Evolutionary conservation across 148 eudicot genomes (phyloP), one percentile per base, ranked within the genome.

Genomic region (Heliosperma pusillum): DNA sequence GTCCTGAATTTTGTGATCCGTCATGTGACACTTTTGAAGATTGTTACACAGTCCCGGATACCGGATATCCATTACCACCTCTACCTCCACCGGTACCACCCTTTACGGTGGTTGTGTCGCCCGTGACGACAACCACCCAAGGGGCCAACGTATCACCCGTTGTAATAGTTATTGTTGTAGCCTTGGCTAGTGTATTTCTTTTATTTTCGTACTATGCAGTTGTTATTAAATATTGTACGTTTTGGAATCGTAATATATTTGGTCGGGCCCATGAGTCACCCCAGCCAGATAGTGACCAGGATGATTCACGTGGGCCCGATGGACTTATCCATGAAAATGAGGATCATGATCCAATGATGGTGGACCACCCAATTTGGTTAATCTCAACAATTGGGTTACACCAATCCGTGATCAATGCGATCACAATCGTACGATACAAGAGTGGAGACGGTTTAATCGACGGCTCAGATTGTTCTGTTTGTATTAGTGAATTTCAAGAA

Each of bases 331-430:
- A 30, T 17, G 26, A 45, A 5, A 50, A 55, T 26, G 79, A 22
- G 40, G 78, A 72, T 40, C 76, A n/a, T 12, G 80, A 75, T 22
- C 80, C 84, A 12, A 25, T 53, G 8, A 22, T 52, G 3, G 77
- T 82, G 36, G 89, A 86, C 66, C 83, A 89, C 66, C 93, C 91
- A 8, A 85, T 90, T 27, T 90, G 94, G 94, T 67, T 83, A 12
- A 88, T 88, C 60, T 73, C 83, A n/a, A 86, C 91, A 20, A 24
- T 83, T 44, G 94, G 94, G 16, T 73, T 90, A 4, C 86, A 86
- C 12, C 83, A 84, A 7, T 83, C 88, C 0, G 78, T 86, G 15
- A 90, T 90, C 70, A 73, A 86, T 30, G 60, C 88, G 4, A 90
- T 90, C 24, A 72, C 82, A 0, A 77, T 83, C 36, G 75, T 86